Percentiles rank a stretch among this genome's conserved stretches.
Conservation (phyloP, 768 basidiomycete species). For the Serendipita sp. region DNA sequence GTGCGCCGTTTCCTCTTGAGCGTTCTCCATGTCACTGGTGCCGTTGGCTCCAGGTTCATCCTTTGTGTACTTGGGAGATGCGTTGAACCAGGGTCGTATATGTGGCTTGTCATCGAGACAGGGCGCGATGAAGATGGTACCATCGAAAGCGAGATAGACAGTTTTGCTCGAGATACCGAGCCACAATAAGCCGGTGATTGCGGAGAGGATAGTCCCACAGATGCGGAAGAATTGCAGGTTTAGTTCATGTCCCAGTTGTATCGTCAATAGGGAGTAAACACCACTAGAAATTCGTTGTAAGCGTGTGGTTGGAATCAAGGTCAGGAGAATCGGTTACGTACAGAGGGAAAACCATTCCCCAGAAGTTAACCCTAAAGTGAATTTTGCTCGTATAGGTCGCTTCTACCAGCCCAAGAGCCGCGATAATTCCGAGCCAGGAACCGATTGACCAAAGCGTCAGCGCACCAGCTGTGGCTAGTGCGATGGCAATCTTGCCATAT, state of each 20-base stretch:
- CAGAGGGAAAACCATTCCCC: slow-evolving; percentile 60
- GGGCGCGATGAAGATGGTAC: slow-evolving; percentile 7
- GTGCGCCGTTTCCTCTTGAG: too few relatives aligned
- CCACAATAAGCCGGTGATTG: slow-evolving; percentile 9
- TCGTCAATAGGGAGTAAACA: slow-evolving; percentile 46
- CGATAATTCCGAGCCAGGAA: slow-evolving; percentile 46
- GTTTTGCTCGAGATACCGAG: slow-evolving; percentile 5
- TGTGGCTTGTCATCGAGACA: neutral
- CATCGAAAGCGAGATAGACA: neutral
- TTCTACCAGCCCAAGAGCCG: slow-evolving; percentile 32
- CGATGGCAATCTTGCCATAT: slow-evolving; percentile 28
- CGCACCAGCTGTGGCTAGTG: slow-evolving; percentile 25
- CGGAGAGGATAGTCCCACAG: slow-evolving; percentile 35
- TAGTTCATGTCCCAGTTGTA: slow-evolving; percentile 33
- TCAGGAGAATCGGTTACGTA: slow-evolving; percentile 18
- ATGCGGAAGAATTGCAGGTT: slow-evolving; percentile 38
- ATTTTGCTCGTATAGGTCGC: slow-evolving; percentile 26
- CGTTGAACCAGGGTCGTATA: neutral
- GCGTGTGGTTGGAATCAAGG: neutral
- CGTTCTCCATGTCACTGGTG: too few relatives aligned
- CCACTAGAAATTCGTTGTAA: slow-evolving; percentile 3
- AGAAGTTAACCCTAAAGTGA: slow-evolving; percentile 41
- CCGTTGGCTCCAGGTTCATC: too few relatives aligned
- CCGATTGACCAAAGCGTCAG: slow-evolving; percentile 47
- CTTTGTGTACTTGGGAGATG: too few relatives aligned